Evolutionary conservation across 2,329 filamentous ascomycete genomes (phyloP).

Genomic region (Domatiomyces globalis): DNA sequence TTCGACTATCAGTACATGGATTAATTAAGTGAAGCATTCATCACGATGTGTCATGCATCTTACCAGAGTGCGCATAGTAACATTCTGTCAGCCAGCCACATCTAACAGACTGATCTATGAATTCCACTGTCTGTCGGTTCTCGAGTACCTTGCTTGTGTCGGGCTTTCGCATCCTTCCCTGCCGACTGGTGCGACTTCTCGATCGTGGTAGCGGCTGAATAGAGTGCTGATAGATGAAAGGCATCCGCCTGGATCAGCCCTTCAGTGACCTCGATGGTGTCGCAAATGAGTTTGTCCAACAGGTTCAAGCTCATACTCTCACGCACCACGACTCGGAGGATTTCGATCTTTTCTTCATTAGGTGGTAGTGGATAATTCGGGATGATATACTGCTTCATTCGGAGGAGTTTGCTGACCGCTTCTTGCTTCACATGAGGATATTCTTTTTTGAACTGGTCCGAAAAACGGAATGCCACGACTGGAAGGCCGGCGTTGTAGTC

Average conservation of each 20-base stretch:
- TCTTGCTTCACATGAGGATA: conserved; percentile 53
- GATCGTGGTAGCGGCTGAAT: conserved; percentile 26
- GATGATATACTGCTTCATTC: conserved; percentile 56
- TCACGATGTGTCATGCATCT: not conserved
- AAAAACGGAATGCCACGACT: conserved; percentile 53
- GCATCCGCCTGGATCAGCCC: conserved; percentile 41
- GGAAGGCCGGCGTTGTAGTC: conserved; percentile 52
- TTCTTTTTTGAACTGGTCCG: conserved; percentile 45
- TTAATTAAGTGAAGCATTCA: not conserved
- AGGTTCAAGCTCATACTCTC: conserved; percentile 57
- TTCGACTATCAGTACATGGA: too few relatives aligned
- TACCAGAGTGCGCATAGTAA: not conserved
- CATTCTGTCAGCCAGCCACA: not conserved
- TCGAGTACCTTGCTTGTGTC: conserved; percentile 31
- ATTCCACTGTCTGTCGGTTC: conserved; percentile 35
- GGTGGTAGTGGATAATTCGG: conserved; percentile 57
- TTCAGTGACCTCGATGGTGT: conserved; percentile 49
- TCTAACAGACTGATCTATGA: conserved; percentile 35
- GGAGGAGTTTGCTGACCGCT: conserved; percentile 46
- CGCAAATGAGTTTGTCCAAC: conserved; percentile 47
- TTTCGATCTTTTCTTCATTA: conserved; percentile 47
- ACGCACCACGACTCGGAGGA: conserved; percentile 52
- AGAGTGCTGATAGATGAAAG: conserved; percentile 38
- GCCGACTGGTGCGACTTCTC: conserved; percentile 31
- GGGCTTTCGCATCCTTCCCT: conserved; percentile 24